Conservation (phyloP, 768 basidiomycete genomes). For the Scleroderma citrinum region DNA sequence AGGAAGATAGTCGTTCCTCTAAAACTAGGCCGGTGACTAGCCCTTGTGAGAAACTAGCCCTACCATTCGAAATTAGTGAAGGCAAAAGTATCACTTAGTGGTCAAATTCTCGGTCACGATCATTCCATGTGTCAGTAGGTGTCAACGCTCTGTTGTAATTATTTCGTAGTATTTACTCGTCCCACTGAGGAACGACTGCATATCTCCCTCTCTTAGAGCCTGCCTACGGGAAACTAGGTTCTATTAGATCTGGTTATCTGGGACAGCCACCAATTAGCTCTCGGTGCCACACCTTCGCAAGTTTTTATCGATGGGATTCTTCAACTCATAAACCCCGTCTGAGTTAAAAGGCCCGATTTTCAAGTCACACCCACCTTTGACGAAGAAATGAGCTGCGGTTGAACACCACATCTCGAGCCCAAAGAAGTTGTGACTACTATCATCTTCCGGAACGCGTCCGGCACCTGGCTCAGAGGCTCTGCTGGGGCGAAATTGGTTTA, state of each 20-base stretch:
- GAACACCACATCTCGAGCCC: slow-evolving; percentile 57
- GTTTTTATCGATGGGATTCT: slow-evolving; percentile 82
- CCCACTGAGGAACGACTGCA: neutral
- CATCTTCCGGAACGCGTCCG: slow-evolving; percentile 50
- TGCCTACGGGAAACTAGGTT: too few species aligned
- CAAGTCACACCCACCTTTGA: slow-evolving; percentile 57
- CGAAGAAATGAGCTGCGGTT: slow-evolving; percentile 52
- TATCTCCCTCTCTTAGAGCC: slow-evolving; percentile 1
- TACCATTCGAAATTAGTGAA: too few species aligned
- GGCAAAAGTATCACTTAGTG: too few species aligned
- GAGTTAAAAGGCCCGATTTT: slow-evolving; percentile 40
- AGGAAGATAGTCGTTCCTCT: too few species aligned
- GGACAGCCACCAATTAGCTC: slow-evolving; percentile 71
- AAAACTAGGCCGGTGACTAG: too few species aligned
- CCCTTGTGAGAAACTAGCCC: too few species aligned
- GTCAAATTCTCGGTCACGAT: too few species aligned
- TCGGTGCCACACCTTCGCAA: slow-evolving; percentile 77
- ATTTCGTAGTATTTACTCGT: too few species aligned
- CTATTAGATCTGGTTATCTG: slow-evolving; percentile 49
- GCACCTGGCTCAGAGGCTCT: slow-evolving; percentile 23
- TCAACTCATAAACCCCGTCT: slow-evolving; percentile 40
- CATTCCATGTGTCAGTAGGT: too few species aligned
- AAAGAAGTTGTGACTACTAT: slow-evolving; percentile 31
- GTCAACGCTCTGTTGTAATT: too few species aligned
- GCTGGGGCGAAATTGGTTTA: slow-evolving; percentile 18